Evolutionary conservation across 306 rosid species (phyloP), one percentile per base, ranked within the genome.

Genomic region (Purshia tridentata): DNA sequence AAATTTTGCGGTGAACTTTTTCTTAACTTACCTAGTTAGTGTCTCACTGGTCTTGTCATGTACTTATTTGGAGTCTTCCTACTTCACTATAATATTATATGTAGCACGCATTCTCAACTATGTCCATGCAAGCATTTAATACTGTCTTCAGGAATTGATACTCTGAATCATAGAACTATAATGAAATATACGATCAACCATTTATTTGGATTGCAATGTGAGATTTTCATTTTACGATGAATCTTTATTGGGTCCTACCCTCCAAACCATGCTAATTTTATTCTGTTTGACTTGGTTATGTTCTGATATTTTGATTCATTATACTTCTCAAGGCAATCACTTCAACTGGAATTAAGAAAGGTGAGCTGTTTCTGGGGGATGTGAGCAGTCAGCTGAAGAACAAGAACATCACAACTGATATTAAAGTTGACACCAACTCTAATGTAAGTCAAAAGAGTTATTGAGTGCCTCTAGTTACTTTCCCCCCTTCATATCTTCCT

Each of bases 351-450:
- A 15, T 84, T 16, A 89, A 72, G 92, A 94, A 89, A 65, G 97
- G 92, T 15, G 97, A 91, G 48, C 8, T 74, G n/a, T 79, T 83
- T 81, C 64, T 91, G 85, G 92, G 95, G 0, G 97, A 89, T 80
- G 84, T 91, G 40, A 91, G 78, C 82, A 88, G 91, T 45, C 88
- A 89, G 89, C 70, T 94, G 72, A 91, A 88, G 95, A 89, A 88
- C 89, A 94, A 94, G 81, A 91, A 94, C 82, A 85, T 94, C 89
- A 94, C 98, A 3, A 86, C 98, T 16, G 95, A 88, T 68, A 52
- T 94, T 5, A 91, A 94, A 91, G 96, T 94, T 42, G 98, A 94
- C 86, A 85, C 96, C 14, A 75, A 83, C 82, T 91, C 98, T 47
- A 94, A 85, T 23, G 98, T 94, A 70, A 86, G 96, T 76, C 9